Evolutionary conservation across 192 early-diverging fungal genomes (phyloP).

Genomic region (Tieghemiomyces parasiticus): DNA sequence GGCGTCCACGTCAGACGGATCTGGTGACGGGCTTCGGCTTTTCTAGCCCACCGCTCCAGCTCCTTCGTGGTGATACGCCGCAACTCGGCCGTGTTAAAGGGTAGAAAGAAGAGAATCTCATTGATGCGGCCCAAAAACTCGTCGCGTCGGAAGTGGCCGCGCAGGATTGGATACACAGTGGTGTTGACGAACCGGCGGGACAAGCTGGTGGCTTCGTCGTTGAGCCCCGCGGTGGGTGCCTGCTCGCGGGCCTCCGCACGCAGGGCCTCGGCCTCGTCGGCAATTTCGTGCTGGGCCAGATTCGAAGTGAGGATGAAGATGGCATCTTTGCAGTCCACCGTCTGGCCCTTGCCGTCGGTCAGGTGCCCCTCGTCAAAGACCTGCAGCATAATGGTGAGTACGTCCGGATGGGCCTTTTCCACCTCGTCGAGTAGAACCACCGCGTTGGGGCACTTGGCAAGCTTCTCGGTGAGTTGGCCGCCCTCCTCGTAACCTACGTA

Average conservation of each 20-base stretch:
- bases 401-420: conserved; percentile 29
- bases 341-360: conserved; percentile 29
- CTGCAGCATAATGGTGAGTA: conserved; percentile 27
- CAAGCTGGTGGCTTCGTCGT: conserved; percentile 17
- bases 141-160: conserved; percentile 24
- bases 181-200: conserved; percentile 24
- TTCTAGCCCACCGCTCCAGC: conserved; percentile 22
- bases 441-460: conserved; percentile 27
- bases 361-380: conserved; percentile 28
- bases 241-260: conserved; percentile 18
- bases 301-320: conserved; percentile 33
- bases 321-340: conserved; percentile 27
- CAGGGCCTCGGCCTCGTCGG: conserved; percentile 24
- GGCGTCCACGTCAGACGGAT: conserved; percentile 23
- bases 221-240: conserved; percentile 11
- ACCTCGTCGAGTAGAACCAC: conserved; percentile 28
- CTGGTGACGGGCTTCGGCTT: conserved; percentile 22
- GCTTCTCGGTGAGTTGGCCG: conserved; percentile 27
- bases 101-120: conserved; percentile 28
- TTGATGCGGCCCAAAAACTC: conserved; percentile 31
- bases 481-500: conserved; percentile 32
- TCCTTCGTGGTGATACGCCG: conserved; percentile 18
- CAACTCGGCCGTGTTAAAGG: conserved; percentile 22
- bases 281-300: conserved; percentile 29
- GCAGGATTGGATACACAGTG: conserved; percentile 27